Evolutionary conservation across 1,284 basidiomycete species (phyloP).

Genomic region (Peniophora sp.): DNA sequence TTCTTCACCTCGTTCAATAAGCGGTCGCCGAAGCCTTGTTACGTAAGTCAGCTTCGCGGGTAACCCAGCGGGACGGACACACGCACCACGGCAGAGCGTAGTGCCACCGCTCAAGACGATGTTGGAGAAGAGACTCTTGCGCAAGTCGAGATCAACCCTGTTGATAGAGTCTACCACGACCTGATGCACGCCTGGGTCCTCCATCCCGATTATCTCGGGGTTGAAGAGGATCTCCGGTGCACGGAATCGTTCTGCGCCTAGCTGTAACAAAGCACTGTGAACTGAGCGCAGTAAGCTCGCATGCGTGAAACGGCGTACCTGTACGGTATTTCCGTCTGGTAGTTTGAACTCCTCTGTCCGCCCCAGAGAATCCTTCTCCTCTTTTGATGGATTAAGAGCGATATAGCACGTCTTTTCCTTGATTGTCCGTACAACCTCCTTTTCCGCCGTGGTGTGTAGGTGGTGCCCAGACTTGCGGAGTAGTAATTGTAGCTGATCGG

Average conservation of each 20-base stretch:
- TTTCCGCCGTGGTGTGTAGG: conserved; percentile 94
- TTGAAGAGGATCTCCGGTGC: conserved; percentile 98
- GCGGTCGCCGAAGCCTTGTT: conserved; percentile 88
- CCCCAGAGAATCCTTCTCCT: conserved; percentile 84
- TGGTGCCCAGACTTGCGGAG: conserved; percentile 94
- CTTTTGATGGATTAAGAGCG: conserved; percentile 84
- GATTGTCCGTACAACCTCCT: conserved; percentile 94
- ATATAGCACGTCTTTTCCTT: conserved; percentile 99
- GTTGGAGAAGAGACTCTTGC: conserved; percentile 94
- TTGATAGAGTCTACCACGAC: conserved; percentile 87
- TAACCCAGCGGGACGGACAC: neutral
- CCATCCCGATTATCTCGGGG: conserved; percentile 92
- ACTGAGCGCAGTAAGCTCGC: too few species aligned
- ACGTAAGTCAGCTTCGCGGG: conserved; percentile 3
- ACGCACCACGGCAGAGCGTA: conserved; percentile 82
- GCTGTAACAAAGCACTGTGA: conserved; percentile 34
- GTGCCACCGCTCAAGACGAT: conserved; percentile 96
- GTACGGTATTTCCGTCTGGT: conserved; percentile 92
- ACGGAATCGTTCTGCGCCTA: conserved; percentile 92
- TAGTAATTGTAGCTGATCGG: conserved; percentile 90
- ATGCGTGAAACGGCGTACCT: conserved; percentile 64
- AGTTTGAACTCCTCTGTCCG: conserved; percentile 86
- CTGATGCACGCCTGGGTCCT: conserved; percentile 96
- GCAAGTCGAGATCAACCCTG: conserved; percentile 82
- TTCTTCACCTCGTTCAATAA: conserved; percentile 95